Conservation (phyloP, 2,329 filamentous ascomycete species). For the Didymellaceae sp. region DNA sequence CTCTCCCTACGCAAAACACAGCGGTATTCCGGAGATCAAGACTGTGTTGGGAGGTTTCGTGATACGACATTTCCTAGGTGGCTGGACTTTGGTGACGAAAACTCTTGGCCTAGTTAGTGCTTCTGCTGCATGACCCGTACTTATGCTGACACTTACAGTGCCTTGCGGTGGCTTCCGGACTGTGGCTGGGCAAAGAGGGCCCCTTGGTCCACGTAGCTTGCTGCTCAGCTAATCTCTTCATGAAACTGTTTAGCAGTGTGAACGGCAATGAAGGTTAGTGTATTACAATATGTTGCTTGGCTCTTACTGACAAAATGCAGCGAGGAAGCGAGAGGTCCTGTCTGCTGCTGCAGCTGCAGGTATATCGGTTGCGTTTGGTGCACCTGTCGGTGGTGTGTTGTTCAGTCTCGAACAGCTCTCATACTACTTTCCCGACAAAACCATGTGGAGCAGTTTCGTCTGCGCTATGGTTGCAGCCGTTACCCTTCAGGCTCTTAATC, state of each 20-base stretch:
- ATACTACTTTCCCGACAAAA: constrained; percentile 98
- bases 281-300: background rate
- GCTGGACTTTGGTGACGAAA: constrained; percentile 89
- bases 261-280: constrained; percentile 81
- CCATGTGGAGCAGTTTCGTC: constrained; percentile 99
- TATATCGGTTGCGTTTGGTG: constrained; percentile 92
- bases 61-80: constrained; percentile 83
- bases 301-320: constrained; percentile 52
- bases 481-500: constrained; percentile 88
- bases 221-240: constrained; percentile 92
- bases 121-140: background rate
- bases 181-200: constrained; percentile 97
- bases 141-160: constrained; percentile 62
- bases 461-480: constrained; percentile 99
- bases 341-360: constrained; percentile 91
- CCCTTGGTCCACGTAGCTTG: constrained; percentile 95
- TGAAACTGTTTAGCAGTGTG: constrained; percentile 83
- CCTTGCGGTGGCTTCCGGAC: constrained; percentile 87
- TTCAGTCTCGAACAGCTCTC: constrained; percentile 97
- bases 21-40: constrained; percentile 97
- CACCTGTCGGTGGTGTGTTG: constrained; percentile 90
- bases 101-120: constrained; percentile 78
- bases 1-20: constrained; percentile 88
- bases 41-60: constrained; percentile 93
- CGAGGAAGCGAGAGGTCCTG: constrained; percentile 89